These are phyloP conservation scores for Hydrangea macrophylla DNA, from an alignment of 148 eudicot genomes.

Conservation along the genomic window DNA sequence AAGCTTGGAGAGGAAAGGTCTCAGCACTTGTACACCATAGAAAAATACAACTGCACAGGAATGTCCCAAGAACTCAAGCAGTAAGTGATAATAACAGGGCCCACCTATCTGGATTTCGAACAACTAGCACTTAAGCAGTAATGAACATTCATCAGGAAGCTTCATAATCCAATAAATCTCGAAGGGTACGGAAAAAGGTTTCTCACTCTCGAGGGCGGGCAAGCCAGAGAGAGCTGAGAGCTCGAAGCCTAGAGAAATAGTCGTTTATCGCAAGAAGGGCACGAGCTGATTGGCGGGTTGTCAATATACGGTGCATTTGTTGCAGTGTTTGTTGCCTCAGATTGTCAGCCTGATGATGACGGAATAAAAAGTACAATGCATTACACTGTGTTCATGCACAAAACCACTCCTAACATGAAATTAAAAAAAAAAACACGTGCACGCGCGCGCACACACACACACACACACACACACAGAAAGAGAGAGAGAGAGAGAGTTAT, in stretches of 20 bases:
- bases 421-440: no score
- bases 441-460: no score
- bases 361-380: not conserved
- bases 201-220: constrained; percentile 40
- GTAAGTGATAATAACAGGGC: not conserved
- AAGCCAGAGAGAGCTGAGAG: constrained; percentile 41
- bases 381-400: not conserved
- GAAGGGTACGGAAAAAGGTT: not conserved
- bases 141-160: constrained; percentile 2
- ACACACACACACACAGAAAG: no score
- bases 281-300: constrained; percentile 46
- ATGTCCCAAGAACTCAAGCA: not conserved
- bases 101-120: not conserved
- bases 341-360: constrained; percentile 32
- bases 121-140: not conserved
- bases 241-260: constrained; percentile 43
- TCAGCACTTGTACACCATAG: not conserved
- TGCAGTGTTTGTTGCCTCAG: constrained; percentile 42
- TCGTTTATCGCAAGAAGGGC: constrained; percentile 38
- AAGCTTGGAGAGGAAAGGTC: not conserved
- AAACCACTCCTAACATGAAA: not conserved
- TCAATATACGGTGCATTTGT: constrained; percentile 40
- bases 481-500: not conserved
- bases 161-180: not conserved
- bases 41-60: not conserved